These are phyloP conservation scores for Bryoerythrophyllum caledonicum DNA, from an alignment of 225 moss, liverwort and hornwort species.

Conservation along the genomic window DNA sequence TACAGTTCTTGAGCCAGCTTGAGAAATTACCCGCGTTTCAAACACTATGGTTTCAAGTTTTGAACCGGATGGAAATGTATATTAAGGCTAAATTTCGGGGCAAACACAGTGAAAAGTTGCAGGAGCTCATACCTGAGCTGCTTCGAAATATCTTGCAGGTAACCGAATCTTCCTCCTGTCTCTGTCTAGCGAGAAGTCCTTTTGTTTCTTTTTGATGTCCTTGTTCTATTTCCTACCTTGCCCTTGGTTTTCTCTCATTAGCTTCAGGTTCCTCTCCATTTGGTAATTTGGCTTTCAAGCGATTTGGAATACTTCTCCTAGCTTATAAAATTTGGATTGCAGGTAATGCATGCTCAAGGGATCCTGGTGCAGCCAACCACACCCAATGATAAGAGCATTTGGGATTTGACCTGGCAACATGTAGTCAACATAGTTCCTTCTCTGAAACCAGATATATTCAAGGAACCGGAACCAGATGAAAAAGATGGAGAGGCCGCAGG, in stretches of 20 bases:
- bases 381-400: conserved; percentile 57
- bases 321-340: conserved; percentile 39
- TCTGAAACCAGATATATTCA: conserved; percentile 58
- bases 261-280: background rate
- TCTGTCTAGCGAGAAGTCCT: background rate
- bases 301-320: conserved; percentile 11
- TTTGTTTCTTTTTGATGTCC: background rate
- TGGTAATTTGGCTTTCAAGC: background rate
- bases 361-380: conserved; percentile 64
- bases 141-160: conserved; percentile 73
- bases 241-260: background rate
- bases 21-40: conserved; percentile 61
- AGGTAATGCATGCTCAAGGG: conserved; percentile 61
- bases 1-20: conserved; percentile 69
- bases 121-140: conserved; percentile 77
- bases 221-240: background rate
- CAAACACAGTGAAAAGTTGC: conserved; percentile 61
- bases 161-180: background rate
- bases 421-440: conserved; percentile 61
- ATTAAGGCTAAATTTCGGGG: conserved; percentile 63
- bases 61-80: conserved; percentile 82
- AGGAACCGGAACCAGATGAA: conserved; percentile 38
- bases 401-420: conserved; percentile 83
- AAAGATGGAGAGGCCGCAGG: conserved; percentile 17
- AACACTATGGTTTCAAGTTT: conserved; percentile 66